Evolutionary conservation across 306 rosid genomes (phyloP).

Genomic region (Vachellia pachyceras): DNA sequence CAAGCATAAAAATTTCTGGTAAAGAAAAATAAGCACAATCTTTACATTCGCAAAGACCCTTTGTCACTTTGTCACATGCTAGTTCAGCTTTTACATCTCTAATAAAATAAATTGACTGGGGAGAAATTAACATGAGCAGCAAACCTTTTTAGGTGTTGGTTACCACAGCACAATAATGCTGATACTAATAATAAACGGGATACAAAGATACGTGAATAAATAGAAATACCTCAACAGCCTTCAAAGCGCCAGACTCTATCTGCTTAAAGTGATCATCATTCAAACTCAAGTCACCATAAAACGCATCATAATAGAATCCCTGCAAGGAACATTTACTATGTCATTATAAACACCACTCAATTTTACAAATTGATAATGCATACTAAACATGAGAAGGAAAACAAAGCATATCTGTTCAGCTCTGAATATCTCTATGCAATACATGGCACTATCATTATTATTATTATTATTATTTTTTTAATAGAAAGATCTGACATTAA

Average conservation of each 20-base stretch:
- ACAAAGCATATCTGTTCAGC: not conserved
- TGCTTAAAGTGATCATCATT: slow-evolving; percentile 90
- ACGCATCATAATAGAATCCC: slow-evolving; percentile 97
- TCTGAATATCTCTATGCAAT: not conserved
- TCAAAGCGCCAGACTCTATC: slow-evolving; percentile 68
- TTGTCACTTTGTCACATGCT: slow-evolving; percentile 9
- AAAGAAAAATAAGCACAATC: slow-evolving; percentile 5
- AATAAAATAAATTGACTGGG: not conserved
- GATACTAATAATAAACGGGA: not conserved
- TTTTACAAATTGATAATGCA: not conserved
- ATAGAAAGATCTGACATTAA: not conserved
- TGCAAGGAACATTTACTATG: slow-evolving; percentile 38
- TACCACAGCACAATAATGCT: not conserved
- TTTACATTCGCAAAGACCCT: not conserved
- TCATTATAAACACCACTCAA: not conserved
- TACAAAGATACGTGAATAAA: slow-evolving; percentile 13
- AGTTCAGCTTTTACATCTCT: slow-evolving; percentile 2
- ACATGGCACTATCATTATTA: not conserved
- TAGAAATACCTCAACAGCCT: slow-evolving; percentile 74
- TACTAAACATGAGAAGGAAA: not conserved
- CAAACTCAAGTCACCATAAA: slow-evolving; percentile 87
- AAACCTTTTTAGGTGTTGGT: not conserved
- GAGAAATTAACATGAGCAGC: not conserved
- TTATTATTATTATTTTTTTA: too few relatives aligned
- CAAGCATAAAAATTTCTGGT: slow-evolving; percentile 16